A percentile compares a stretch with the other conserved stretches of the same genome.
Conservation (phyloP, 371 early-diverging fungal species). For the Actinomortierella wolfii region DNA sequence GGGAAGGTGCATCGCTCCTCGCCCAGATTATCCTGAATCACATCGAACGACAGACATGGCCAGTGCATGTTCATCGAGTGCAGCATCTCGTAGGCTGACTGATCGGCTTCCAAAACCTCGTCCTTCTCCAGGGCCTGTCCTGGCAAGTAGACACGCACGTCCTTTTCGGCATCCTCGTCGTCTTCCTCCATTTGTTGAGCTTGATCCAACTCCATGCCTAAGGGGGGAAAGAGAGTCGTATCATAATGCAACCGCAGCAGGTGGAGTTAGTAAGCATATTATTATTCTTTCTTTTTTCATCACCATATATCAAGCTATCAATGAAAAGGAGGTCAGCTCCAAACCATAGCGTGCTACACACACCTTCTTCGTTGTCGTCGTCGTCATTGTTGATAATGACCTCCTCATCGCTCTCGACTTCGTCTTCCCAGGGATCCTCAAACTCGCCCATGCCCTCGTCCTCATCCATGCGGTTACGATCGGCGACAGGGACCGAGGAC, state of each 20-base stretch:
- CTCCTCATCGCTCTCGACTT: slow-evolving; percentile 79
- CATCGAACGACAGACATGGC: slow-evolving; percentile 97
- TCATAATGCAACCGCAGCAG: not conserved
- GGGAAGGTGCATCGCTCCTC: slow-evolving; percentile 85
- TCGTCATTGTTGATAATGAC: slow-evolving; percentile 60
- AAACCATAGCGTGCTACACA: slow-evolving; percentile 20
- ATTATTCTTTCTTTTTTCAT: slow-evolving; percentile 11
- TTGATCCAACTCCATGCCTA: slow-evolving; percentile 66
- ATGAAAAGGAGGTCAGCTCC: slow-evolving; percentile 33
- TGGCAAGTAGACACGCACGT: slow-evolving; percentile 86
- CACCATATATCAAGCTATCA: not conserved
- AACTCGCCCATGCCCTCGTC: slow-evolving; percentile 93
- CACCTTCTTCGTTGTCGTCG: slow-evolving; percentile 52
- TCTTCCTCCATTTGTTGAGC: slow-evolving; percentile 47
- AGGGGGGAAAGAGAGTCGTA: not conserved
- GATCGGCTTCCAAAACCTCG: slow-evolving; percentile 93
- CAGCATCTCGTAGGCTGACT: slow-evolving; percentile 94
- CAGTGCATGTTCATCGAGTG: slow-evolving; percentile 90
- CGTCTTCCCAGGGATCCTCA: slow-evolving; percentile 96
- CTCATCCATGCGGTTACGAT: slow-evolving; percentile 38
- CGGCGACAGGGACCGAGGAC: slow-evolving; percentile 49
- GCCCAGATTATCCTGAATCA: slow-evolving; percentile 86
- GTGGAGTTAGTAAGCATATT: not conserved
- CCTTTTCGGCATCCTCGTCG: slow-evolving; percentile 54
- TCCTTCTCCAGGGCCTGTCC: slow-evolving; percentile 88